phyloP scores from a whole-genome alignment of 2,329 filamentous ascomycete species.

The Trichoderma semiorbis region DNA sequence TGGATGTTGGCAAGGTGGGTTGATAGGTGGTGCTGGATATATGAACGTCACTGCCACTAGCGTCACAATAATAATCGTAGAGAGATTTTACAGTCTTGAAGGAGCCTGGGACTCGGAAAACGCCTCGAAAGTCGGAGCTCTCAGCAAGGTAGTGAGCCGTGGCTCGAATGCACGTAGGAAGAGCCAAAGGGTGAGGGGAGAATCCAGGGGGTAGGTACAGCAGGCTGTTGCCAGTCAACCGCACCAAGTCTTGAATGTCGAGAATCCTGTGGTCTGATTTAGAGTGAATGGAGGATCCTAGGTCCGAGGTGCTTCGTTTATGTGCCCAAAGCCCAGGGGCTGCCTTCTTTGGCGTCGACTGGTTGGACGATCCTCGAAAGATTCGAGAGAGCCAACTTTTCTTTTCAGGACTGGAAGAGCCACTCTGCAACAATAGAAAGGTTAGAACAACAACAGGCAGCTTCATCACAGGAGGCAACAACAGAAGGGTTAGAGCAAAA shows the following conservation, averaged over 20 bases:
- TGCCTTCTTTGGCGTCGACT: conserved; percentile 19
- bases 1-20: conserved; percentile 57
- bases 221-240: conserved; percentile 60
- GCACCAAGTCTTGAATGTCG: conserved; percentile 56
- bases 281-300: conserved; percentile 45
- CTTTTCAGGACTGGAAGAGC: conserved; percentile 27
- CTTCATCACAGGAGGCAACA: too few relatives aligned
- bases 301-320: conserved; percentile 54
- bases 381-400: conserved; percentile 39
- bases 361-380: conserved; percentile 27
- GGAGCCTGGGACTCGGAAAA: conserved; percentile 64
- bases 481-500: background rate
- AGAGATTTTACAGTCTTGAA: conserved; percentile 52
- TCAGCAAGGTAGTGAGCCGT: conserved; percentile 62
- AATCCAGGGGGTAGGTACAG: conserved; percentile 60
- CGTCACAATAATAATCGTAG: conserved; percentile 60
- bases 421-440: conserved; percentile 20
- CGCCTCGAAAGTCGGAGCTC: conserved; percentile 51
- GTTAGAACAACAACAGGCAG: background rate
- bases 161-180: conserved; percentile 65
- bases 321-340: conserved; percentile 29
- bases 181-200: conserved; percentile 51
- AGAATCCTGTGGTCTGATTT: conserved; percentile 48
- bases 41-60: conserved; percentile 44
- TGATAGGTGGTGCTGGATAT: conserved; percentile 57